Evolutionary conservation across 2,329 filamentous ascomycete species (phyloP), one percentile per base, ranked within the genome.

Genomic region (Pseudogymnoascus sp.): DNA sequence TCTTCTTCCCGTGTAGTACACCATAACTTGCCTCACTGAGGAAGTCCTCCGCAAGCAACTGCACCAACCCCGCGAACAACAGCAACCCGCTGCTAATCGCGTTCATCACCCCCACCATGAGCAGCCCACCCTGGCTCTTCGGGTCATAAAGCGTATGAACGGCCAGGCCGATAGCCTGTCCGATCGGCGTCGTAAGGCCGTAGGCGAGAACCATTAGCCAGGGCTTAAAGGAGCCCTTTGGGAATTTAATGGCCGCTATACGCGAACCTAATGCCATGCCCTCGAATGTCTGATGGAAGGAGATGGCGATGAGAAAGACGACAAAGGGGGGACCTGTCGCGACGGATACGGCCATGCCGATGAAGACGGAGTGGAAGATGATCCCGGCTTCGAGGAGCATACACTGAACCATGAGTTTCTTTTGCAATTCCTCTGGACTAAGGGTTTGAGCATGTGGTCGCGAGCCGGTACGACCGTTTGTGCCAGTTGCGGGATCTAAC

Each of bases 81-180:
- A 96, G 75, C 61, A 96, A 78, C 0, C 91, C 91, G 61, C 88
- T 87, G 8, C 88, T 92, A 61, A 96, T 88, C 40, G 90, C 90
- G 70, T 96, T 96, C 82, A 93, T 95, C 72, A 93, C 85, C 6
- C 91, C 91, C 5, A 96, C 91, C 77, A 93, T 88, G 26, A 96
- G 77, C 59, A 96, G 76, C 0, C 91, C 91, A 0, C 86, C 84
- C 71, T 90, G 83, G 69, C 88, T 91, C 69, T 84, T 82, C 1
- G 91, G 91, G 67, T 92, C 90, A 74, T 96, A 96, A 67, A 95
- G 77, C 37, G 85, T 86, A 74, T 95, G 90, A 19, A 93, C 82
- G 3, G 88, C 77, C 10, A 96, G 79, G 0, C 91, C 91, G 63
- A 96, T 89, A 1, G 90, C 90, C 72, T 96, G 91, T 7, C 91